phyloP scores from a whole-genome alignment of 169 alveolate species.

The Plasmodium vivax region DNA sequence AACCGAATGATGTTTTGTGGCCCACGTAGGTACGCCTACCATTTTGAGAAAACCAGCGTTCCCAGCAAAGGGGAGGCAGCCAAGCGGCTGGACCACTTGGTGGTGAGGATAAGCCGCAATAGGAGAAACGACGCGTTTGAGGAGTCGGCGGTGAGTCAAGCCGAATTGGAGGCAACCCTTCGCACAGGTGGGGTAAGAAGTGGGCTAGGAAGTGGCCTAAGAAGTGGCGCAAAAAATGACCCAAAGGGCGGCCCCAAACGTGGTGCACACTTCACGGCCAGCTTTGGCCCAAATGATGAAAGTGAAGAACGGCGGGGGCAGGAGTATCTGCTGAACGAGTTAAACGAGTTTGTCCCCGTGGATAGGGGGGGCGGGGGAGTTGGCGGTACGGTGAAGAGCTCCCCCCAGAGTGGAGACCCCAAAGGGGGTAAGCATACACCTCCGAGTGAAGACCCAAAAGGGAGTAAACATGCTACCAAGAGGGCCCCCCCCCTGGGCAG shows the following conservation, averaged over 20 bases:
- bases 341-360: constrained; percentile 29
- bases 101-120: background rate
- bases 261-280: background rate
- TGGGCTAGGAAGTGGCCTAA: background rate
- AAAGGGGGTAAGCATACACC: background rate
- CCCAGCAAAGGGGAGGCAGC: background rate
- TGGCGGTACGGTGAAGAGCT: background rate
- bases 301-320: background rate
- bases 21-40: background rate
- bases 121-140: background rate
- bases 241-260: background rate
- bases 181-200: background rate
- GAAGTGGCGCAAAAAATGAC: background rate
- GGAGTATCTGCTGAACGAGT: constrained; percentile 43
- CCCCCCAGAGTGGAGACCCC: background rate
- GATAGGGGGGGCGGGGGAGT: background rate
- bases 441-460: background rate
- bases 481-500: background rate
- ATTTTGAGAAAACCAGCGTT: background rate
- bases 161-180: background rate
- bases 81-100: background rate
- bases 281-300: background rate
- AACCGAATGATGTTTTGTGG: background rate
- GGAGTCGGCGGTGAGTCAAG: background rate
- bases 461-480: background rate